These are phyloP conservation scores for Aureobasidium musti DNA, from an alignment of 2,329 filamentous ascomycete genomes.

Conservation along the genomic window DNA sequence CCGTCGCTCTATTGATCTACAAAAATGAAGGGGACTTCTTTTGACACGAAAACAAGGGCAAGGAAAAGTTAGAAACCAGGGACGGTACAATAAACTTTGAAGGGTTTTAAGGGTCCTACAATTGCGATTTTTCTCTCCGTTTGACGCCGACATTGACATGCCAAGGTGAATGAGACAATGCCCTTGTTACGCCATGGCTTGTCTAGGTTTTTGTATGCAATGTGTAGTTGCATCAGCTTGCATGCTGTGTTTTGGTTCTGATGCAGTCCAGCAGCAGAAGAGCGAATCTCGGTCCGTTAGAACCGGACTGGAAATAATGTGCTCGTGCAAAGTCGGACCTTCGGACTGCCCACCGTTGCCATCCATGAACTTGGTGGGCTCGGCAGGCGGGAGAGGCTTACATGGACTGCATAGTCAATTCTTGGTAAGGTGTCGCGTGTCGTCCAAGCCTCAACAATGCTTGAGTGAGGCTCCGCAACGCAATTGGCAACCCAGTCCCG, in stretches of 20 bases:
- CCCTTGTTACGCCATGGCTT: background rate
- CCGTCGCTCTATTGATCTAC: conserved; percentile 2
- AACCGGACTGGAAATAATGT: background rate
- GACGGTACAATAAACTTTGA: background rate
- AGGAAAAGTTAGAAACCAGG: background rate
- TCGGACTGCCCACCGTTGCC: background rate
- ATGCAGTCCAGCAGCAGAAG: background rate
- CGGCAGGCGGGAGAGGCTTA: background rate
- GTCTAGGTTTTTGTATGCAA: background rate
- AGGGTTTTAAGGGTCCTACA: background rate
- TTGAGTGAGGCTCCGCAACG: background rate
- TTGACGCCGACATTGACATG: background rate
- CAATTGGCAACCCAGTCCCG: background rate
- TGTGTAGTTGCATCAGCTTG: background rate
- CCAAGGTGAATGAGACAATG: background rate
- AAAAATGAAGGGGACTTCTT: background rate
- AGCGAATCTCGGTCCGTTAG: background rate
- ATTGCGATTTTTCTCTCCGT: background rate
- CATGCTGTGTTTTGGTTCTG: background rate
- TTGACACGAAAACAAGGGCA: background rate
- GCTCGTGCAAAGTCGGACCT: background rate
- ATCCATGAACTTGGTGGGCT: background rate
- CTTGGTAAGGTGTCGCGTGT: conserved; percentile 17
- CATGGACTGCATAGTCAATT: background rate
- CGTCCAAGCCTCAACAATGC: background rate